Evolutionary conservation across 108 stramenopile genomes (phyloP), one percentile per base, ranked within the genome.

Genomic region (Skeletonema grethae): DNA sequence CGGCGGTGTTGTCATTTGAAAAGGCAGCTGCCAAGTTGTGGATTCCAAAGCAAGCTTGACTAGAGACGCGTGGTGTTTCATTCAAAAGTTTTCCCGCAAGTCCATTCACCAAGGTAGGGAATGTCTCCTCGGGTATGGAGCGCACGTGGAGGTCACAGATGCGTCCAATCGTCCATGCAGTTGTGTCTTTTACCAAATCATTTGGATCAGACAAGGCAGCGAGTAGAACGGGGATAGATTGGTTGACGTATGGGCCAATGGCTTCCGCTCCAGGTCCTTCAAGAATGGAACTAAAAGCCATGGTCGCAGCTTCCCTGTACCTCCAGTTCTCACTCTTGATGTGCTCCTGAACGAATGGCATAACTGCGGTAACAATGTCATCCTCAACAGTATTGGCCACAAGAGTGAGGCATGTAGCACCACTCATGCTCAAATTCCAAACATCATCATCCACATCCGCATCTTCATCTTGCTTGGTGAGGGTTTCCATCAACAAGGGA

Each of bases 401-500:
- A 10, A 89, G 78, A 22, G 69, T 75, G 53, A 98, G 76, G 75
- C 96, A 98, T 8, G 90, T 85, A 1, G 91, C 90, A 5, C 91
- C 97, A 35, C 95, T 92, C 90, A 92, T 96, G 69, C 91, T 88
- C 62, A 96, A 62, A 67, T 85, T 86, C 82, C 89, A 96, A 9
- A 75, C 48, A 63, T 98, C 96, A 48, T 96, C 95, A 38, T 89
- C 87, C 13, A 68, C 10, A 20, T 88, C 90, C 9, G 72, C 82
- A 53, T 95, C 91, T 60, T 98, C 97, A 43, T 95, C 92, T 76
- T 98, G 97, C 85, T 94, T 94, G 58, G 94, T 91, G 31, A 97
- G 71, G 4, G 91, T 87, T 43, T 91, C 88, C 35, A 87, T 72
- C 57, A 98, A 73, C 16, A 97, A 80, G 1, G 98, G 98, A 46